Conservation (phyloP, 2,329 filamentous ascomycete species). For the Hirsutella minnesotensis region DNA sequence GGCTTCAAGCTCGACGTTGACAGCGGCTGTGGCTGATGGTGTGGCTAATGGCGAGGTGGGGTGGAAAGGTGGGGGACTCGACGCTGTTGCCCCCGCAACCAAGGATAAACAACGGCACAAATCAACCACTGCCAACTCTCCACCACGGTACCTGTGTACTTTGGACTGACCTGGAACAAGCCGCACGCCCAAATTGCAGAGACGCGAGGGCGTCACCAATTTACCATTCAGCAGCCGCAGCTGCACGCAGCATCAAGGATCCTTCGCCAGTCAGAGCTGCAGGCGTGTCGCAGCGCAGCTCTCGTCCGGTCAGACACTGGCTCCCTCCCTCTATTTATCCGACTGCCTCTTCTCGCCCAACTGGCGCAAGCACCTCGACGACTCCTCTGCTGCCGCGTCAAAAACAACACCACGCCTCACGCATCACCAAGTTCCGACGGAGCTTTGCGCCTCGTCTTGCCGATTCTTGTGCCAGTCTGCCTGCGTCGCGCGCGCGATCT, state of each 20-base stretch:
- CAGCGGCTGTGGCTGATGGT: not conserved
- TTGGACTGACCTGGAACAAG: too few species aligned
- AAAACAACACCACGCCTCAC: constrained; percentile 10
- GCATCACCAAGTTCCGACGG: constrained; percentile 15
- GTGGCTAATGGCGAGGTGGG: constrained; percentile 1
- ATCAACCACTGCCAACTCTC: not conserved
- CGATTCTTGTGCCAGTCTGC: constrained; percentile 14
- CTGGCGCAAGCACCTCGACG: not conserved
- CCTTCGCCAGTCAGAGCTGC: too few species aligned
- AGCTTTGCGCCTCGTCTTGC: constrained; percentile 25
- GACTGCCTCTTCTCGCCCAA: not conserved
- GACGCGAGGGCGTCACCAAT: not conserved
- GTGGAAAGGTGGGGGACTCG: not conserved
- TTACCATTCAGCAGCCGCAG: not conserved
- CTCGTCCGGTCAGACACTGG: not conserved
- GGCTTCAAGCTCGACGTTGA: not conserved
- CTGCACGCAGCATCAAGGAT: not conserved
- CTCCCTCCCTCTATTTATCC: not conserved
- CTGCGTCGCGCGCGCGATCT: constrained; percentile 11
- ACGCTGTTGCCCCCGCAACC: constrained; percentile 2
- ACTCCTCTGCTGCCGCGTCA: too few species aligned
- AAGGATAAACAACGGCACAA: constrained; percentile 5
- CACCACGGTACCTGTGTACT: too few species aligned
- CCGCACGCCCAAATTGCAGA: not conserved
- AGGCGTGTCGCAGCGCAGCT: not conserved